Evolutionary conservation across 2,329 filamentous ascomycete species (phyloP).

Genomic region (Calcarisporium arbuscula): DNA sequence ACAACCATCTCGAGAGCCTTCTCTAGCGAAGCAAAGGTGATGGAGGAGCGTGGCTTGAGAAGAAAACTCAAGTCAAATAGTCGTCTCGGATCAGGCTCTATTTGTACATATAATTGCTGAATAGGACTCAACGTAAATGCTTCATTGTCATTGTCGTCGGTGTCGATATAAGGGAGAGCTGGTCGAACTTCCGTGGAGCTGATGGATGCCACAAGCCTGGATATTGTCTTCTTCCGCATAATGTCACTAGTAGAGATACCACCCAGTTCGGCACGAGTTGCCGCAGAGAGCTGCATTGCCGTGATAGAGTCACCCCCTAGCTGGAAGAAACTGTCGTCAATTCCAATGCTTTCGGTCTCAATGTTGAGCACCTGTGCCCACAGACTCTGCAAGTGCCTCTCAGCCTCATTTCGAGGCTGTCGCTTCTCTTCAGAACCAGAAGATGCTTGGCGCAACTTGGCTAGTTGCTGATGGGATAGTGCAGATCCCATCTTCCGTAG

Average conservation of each 20-base stretch:
- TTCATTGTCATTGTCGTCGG: not conserved
- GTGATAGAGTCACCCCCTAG: not conserved
- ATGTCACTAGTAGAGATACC: not conserved
- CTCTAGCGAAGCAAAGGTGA: not conserved
- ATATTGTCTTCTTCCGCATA: not conserved
- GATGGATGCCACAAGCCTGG: not conserved
- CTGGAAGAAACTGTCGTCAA: not conserved
- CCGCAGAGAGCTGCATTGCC: not conserved
- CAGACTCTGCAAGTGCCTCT: not conserved
- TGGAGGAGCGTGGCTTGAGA: not conserved
- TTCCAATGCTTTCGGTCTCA: not conserved
- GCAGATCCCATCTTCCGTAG: not conserved
- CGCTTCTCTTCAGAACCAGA: constrained; percentile 1
- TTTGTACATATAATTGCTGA: not conserved
- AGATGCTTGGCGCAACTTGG: not conserved
- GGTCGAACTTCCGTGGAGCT: not conserved
- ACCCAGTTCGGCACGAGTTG: not conserved
- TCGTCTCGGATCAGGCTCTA: not conserved
- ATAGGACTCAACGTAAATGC: not conserved
- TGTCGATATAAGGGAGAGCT: not conserved
- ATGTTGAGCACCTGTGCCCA: not conserved
- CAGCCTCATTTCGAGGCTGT: not conserved
- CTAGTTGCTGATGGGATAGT: not conserved
- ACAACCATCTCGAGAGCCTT: not conserved
- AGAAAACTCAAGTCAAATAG: not conserved